These are phyloP conservation scores for Neurospora intermedia DNA, from an alignment of 495 filamentous ascomycete genomes.

Conservation along the genomic window DNA sequence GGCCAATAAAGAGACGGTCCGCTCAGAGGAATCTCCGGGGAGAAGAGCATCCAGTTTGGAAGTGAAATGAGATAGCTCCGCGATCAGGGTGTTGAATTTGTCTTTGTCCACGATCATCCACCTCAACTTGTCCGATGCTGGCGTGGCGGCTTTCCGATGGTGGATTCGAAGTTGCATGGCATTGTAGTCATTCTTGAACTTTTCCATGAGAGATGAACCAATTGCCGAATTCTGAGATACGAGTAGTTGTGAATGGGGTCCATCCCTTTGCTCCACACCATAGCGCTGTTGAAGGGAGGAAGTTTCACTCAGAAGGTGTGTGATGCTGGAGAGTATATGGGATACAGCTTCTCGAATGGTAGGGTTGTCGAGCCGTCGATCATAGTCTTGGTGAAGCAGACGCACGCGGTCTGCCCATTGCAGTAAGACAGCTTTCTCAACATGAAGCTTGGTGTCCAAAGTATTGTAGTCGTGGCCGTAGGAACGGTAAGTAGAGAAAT, in stretches of 20 bases:
- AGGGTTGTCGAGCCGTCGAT: neutral
- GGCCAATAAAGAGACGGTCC: neutral
- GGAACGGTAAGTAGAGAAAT: neutral
- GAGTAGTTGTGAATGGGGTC: neutral
- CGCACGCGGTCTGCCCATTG: neutral
- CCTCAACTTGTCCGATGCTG: neutral
- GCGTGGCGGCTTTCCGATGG: neutral
- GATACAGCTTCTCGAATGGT: neutral
- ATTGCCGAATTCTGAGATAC: neutral
- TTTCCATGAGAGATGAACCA: neutral
- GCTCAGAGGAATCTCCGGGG: neutral
- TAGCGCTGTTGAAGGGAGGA: neutral
- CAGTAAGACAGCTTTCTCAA: neutral
- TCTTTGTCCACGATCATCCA: neutral
- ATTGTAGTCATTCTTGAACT: neutral
- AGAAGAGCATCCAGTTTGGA: neutral
- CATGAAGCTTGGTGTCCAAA: neutral
- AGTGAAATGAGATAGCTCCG: neutral
- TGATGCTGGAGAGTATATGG: neutral
- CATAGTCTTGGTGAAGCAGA: neutral
- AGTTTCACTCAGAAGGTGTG: neutral
- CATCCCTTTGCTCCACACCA: neutral
- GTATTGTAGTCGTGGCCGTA: neutral
- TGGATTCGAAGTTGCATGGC: neutral
- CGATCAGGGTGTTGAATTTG: neutral